Evolutionary conservation across 257 asterid species (phyloP).

Genomic region (Nicotiana tabacum): DNA sequence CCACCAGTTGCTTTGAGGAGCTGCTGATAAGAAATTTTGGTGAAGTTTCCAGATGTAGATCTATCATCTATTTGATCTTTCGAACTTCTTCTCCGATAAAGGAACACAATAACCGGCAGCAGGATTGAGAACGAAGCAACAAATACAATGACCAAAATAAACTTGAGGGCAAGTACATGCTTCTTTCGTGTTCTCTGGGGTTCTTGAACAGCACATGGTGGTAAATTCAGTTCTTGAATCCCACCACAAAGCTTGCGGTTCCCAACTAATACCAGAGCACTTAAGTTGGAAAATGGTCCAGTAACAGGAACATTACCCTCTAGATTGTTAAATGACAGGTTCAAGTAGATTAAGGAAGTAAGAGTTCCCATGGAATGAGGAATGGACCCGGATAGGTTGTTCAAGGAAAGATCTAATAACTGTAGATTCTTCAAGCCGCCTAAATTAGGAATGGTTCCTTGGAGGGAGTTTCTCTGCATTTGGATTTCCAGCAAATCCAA

Average conservation of each 20-base stretch:
- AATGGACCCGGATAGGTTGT: conserved; percentile 33
- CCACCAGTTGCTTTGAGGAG: conserved; percentile 33
- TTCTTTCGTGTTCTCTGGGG: conserved; percentile 12
- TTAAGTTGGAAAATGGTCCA: conserved; percentile 31
- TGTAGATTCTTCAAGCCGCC: conserved; percentile 18
- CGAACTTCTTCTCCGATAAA: conserved; percentile 12
- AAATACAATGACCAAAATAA: conserved; percentile 12
- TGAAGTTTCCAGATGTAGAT: neutral
- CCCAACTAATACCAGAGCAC: conserved; percentile 15
- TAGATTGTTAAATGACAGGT: conserved; percentile 38
- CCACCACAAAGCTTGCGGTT: conserved; percentile 43
- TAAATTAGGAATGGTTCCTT: conserved; percentile 32
- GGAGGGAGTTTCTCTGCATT: conserved; percentile 28
- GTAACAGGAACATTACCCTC: conserved; percentile 34
- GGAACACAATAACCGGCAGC: conserved; percentile 23
- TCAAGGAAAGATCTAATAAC: conserved; percentile 34
- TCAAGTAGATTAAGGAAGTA: conserved; percentile 21
- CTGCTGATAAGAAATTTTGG: conserved; percentile 33
- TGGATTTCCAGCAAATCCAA: conserved; percentile 20
- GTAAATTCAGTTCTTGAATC: conserved; percentile 22
- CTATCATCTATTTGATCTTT: neutral
- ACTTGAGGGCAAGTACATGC: conserved; percentile 7
- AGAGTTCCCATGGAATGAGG: conserved; percentile 24
- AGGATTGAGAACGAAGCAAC: conserved; percentile 20
- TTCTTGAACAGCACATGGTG: conserved; percentile 22